Percentiles rank a stretch among this genome's conserved stretches.
Evolutionary conservation across 345 rosid genomes (phyloP).

Genomic region (Alliaria petiolata): DNA sequence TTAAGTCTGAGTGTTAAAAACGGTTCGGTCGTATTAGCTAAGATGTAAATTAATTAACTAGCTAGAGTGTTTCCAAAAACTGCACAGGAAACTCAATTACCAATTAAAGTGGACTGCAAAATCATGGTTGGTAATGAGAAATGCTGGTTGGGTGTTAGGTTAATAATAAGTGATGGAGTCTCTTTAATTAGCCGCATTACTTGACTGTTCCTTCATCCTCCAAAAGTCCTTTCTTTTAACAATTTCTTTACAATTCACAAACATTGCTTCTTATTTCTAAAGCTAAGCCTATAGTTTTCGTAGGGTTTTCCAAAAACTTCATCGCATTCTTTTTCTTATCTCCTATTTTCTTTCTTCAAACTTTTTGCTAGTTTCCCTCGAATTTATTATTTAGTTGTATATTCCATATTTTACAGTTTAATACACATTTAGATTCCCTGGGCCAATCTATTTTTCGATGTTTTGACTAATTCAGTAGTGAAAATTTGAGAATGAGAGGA

Average conservation of each 20-base stretch:
- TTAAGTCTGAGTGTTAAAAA: neutral
- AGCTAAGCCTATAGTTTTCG: neutral
- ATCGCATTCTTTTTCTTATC: neutral
- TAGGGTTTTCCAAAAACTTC: constrained; percentile 2
- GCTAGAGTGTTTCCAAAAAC: neutral
- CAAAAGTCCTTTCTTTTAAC: neutral
- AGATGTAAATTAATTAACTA: neutral
- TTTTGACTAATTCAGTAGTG: neutral
- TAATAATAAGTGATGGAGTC: constrained; percentile 40
- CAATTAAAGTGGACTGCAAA: constrained; percentile 10
- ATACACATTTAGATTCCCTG: neutral
- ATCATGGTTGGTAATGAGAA: constrained; percentile 19
- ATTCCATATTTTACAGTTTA: neutral
- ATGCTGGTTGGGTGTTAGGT: constrained; percentile 31
- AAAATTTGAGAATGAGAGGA: too few relatives aligned
- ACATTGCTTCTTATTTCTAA: neutral
- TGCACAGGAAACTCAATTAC: constrained; percentile 3
- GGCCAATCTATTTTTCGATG: neutral
- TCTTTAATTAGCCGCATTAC: constrained; percentile 43
- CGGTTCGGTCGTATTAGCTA: neutral
- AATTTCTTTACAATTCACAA: neutral
- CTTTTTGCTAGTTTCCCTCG: neutral
- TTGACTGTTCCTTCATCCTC: constrained; percentile 42
- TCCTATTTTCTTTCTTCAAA: neutral
- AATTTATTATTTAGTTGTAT: neutral